Evolutionary conservation across 2,329 filamentous ascomycete species (phyloP), one percentile per base, ranked within the genome.

Genomic region (Metarhizium brunneum): DNA sequence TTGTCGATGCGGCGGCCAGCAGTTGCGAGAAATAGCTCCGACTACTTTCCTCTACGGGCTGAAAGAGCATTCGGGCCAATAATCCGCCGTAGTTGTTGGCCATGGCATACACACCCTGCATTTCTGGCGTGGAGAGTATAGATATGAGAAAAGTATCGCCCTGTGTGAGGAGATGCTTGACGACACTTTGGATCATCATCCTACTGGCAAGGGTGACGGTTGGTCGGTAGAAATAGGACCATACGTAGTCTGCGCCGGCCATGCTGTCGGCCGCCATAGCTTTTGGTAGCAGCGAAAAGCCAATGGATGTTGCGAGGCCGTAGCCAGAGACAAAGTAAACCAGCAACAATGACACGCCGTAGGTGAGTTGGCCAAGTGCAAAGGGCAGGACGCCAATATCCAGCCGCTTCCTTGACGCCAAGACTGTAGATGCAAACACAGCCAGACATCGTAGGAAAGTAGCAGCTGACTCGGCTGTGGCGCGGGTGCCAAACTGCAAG

Each of bases 51-150:
- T 99, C 94, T 57, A 99, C 84, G 7, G 94, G 95, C 65, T 97
- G 94, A 68, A 99, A 92, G 52, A 99, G 75, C 60, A 97, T 83
- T 3, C 94, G 83, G 0, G 94, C 94, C 32, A 95, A 75, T 0
- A 99, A 81, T 2, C 92, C 89, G 25, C 94, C 94, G 68, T 94
- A 99, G 70, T 97, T 99, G 64, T 91, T 91, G 53, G 92, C 94
- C 5, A 99, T 79, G 0, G 92, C 90, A 66, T 97, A 99, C 40
- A 90, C 85, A 14, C 94, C 94, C 73, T 97, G 94, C 4, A 92
- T 87, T 47, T 83, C 77, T 1, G 94, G 81, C 0, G 85, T 84
- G 6, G 92, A 86, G 56, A 97, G 78, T 13, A 85, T 73, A 16
- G 88, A 86, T 60, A 99, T 86, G 52, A 97, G 83, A 62, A 97